Base-by-base conservation (phyloP, 345 rosid genomes). In the Odontarrhena argentea region DNA sequence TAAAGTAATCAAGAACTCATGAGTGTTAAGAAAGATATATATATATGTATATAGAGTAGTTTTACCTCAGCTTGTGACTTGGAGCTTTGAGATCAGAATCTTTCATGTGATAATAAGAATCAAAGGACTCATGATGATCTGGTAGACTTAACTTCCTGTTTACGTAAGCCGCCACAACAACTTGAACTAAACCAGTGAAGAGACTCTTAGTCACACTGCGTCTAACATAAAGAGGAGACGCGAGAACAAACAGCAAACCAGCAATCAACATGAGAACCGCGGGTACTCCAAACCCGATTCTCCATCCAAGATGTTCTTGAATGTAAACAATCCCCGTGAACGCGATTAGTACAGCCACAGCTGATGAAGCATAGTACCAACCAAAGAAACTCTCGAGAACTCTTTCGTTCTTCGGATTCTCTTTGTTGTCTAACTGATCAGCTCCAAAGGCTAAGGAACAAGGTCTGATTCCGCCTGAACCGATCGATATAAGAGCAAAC, bases 401-500 rank as follows among this genome's bases (percentile, higher is more conserved):
- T 76, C 85, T 73, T 38, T 78, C 72, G n/a, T 83, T 82, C 40
- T 79, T 79, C 4, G 85, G 85, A 36, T 84, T 80, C 46, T 71
- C 80, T 59, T 65, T 78, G 63, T 78, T 79, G 72, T 77, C 82
- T 65, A 87, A 56, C 58, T 87, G 88, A 51, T 84, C 86, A 45
- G 91, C 94, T 41, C 91, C 91, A 75, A 85, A 87, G 38, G 94
- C 94, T 50, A 87, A 45, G 6, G 88, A 87, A 64, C 89, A 85
- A 1, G 95, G 91, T 70, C 89, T 82, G 55, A 88, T 70, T 30
- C 91, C 95, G 12, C 95, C 95, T 25, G 95, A 85, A 30, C 95
- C 95, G 5, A 78, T 74, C 22, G 95, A 75, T 15, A 87, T 84
- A 51, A 84, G 79, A 12, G 78, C 81, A 38, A 84, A 76, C 3